Percentiles rank a stretch among this genome's conserved stretches.
Conservation (phyloP, 116 monocot genomes). For the Zostera marina region DNA sequence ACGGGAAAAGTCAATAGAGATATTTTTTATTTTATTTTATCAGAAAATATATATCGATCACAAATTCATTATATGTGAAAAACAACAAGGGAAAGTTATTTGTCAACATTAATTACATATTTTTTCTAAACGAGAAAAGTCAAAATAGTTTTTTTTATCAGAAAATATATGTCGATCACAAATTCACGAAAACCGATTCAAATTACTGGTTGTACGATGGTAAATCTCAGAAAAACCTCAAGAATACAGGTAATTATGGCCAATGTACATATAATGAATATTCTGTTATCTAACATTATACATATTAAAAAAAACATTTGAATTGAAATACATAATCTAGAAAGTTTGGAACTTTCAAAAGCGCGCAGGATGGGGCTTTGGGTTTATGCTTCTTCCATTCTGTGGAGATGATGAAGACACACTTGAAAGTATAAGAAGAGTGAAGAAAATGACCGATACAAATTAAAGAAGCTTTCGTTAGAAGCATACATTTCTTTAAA, state of each 20-base stretch:
- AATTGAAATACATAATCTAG: slow-evolving; percentile 16
- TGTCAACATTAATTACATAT: too few species aligned
- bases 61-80: too few species aligned
- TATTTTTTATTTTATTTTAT: too few species aligned
- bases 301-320: neutral
- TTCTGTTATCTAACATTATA: neutral
- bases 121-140: too few species aligned
- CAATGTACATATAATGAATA: neutral
- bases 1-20: too few species aligned
- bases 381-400: slow-evolving; percentile 26
- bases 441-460: slow-evolving; percentile 17
- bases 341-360: slow-evolving; percentile 13
- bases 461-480: slow-evolving; percentile 55
- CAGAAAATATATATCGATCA: too few species aligned
- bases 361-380: slow-evolving; percentile 39
- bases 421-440: slow-evolving; percentile 38
- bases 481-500: slow-evolving; percentile 32
- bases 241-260: slow-evolving; percentile 47
- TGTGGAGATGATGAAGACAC: slow-evolving; percentile 15
- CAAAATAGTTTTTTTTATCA: too few species aligned
- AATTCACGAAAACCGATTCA: neutral
- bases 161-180: too few species aligned
- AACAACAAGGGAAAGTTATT: too few species aligned
- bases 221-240: slow-evolving; percentile 25
- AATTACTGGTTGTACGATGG: slow-evolving; percentile 21